A percentile compares a stretch with the other conserved stretches of the same genome.
Evolutionary conservation across 352 stramenopile species (phyloP).

Genomic region (Bremia lactucae): DNA sequence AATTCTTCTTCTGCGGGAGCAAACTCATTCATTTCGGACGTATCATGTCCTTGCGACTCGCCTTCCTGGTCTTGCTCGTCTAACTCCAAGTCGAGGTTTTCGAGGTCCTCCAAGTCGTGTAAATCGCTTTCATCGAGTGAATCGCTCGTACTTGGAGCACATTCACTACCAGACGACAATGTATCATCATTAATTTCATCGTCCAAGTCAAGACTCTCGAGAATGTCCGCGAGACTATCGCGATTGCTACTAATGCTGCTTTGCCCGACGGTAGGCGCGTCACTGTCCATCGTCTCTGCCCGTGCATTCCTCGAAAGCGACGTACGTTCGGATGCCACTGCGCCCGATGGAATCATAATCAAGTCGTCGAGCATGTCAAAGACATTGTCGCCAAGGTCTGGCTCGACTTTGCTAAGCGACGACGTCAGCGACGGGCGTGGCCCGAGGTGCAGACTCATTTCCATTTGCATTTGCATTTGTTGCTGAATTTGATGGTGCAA

Average conservation of each 20-base stretch:
- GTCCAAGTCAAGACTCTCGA: conserved; percentile 74
- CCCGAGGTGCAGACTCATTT: conserved; percentile 71
- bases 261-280: conserved; percentile 18
- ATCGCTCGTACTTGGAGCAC: conserved; percentile 25
- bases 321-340: conserved; percentile 38
- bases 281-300: conserved; percentile 24
- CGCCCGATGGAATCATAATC: conserved; percentile 66
- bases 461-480: conserved; percentile 81
- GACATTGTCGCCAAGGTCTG: conserved; percentile 72
- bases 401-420: conserved; percentile 59
- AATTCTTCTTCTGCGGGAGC: conserved; percentile 56
- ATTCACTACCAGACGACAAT: conserved; percentile 21
- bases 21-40: conserved; percentile 50
- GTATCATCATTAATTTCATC: conserved; percentile 53
- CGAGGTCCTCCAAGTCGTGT: conserved; percentile 28
- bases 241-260: conserved; percentile 27
- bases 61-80: conserved; percentile 4
- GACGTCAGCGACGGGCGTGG: conserved; percentile 41
- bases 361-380: conserved; percentile 85
- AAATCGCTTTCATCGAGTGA: conserved; percentile 57
- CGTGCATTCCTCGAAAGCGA: conserved; percentile 53
- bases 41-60: conserved; percentile 22
- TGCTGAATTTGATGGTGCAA: conserved; percentile 80
- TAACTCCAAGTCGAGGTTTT: conserved; percentile 21
- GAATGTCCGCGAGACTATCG: conserved; percentile 72